Evolutionary conservation across 139 green algal genomes (phyloP).

Genomic region (Gonium pectorale): DNA sequence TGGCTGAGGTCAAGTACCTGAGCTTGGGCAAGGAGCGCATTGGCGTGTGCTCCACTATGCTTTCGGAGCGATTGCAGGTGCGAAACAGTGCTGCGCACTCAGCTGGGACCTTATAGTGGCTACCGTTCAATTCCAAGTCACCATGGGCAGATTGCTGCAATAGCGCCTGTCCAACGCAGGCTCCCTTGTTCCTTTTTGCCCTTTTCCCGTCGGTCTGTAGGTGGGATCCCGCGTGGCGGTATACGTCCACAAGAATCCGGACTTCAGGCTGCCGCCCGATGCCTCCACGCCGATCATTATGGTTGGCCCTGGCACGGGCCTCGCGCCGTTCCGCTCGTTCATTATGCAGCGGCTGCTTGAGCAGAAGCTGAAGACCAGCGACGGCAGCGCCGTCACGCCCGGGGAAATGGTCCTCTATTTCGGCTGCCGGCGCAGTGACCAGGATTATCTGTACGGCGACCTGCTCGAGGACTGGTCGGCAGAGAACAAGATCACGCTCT

Average conservation of each 20-base stretch:
- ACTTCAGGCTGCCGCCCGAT: slow-evolving; percentile 84
- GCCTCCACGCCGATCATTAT: slow-evolving; percentile 87
- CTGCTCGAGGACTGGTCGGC: slow-evolving; percentile 78
- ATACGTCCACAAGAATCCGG: slow-evolving; percentile 87
- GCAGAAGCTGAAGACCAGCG: slow-evolving; percentile 7
- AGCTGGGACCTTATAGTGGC: no score
- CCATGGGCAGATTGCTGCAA: no score
- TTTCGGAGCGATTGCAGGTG: slow-evolving; percentile 69
- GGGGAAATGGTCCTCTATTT: slow-evolving; percentile 86
- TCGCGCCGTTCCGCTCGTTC: slow-evolving; percentile 91
- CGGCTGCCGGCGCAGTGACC: slow-evolving; percentile 81
- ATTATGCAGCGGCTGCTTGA: slow-evolving; percentile 79
- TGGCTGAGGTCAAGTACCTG: slow-evolving; percentile 81
- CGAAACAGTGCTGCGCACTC: no score
- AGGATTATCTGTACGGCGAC: slow-evolving; percentile 89
- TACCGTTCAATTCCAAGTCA: no score
- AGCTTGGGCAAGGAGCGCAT: slow-evolving; percentile 63
- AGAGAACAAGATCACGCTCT: slow-evolving; percentile 71
- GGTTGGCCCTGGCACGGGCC: slow-evolving; percentile 92
- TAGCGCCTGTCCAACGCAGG: no score
- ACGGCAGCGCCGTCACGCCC: background rate
- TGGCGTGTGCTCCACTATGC: slow-evolving; percentile 83
- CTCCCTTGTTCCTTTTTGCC: no score
- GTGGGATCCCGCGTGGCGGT: slow-evolving; percentile 69
- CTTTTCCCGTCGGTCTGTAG: background rate